Base-by-base conservation (phyloP, 164 flowering plant genomes). In the Houttuynia cordata region DNA sequence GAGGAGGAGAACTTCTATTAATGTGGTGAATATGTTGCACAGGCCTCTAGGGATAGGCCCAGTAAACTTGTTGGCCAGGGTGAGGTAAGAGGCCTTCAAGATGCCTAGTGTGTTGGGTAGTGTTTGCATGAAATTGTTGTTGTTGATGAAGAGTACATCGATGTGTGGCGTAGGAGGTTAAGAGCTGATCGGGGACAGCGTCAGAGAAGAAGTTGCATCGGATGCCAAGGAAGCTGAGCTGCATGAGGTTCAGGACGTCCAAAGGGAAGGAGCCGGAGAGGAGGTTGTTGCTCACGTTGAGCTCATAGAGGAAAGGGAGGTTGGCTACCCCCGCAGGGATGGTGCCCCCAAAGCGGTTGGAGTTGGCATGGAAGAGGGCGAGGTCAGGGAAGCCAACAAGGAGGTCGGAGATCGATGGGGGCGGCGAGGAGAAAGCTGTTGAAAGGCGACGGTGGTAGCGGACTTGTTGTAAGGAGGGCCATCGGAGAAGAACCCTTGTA, bases 401-500 rank as follows among this genome's bases (percentile, higher is more conserved):
- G 66, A 70, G 70, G 50, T 70, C 66, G 23, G 30, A 47, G 8
- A 71, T 25, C 12, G 74, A 4, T 0, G 73, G 69, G 69, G 17
- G 76, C 74, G 3, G 40, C n/a, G 23, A 74, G 61, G 8, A 24
- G 56, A 59, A 24, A 77, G 34, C 80, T 77, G 17, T 78, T 80
- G 77, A 80, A 78, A 56, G 13, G 81, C 73, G 0, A 80, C 53
- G 0, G 74, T 64, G 1, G 14, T 65, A 19, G 59, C 78, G 0
- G 74, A 34, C 0, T 3, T 0, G 59, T 76, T 72, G 64, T 81
- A 76, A 78, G 0, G 85, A 85, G 82, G 79, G 45, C 24, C 30
- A 25, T 71, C 79, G 54, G 85, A 85, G 74, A 21, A 75, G 73
- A 81, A 56, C 92, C 92, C 24, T 17, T 73, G 85, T 83, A 83